Conservation (phyloP, 495 filamentous ascomycete species). For the Hypoxylon trugodes region DNA sequence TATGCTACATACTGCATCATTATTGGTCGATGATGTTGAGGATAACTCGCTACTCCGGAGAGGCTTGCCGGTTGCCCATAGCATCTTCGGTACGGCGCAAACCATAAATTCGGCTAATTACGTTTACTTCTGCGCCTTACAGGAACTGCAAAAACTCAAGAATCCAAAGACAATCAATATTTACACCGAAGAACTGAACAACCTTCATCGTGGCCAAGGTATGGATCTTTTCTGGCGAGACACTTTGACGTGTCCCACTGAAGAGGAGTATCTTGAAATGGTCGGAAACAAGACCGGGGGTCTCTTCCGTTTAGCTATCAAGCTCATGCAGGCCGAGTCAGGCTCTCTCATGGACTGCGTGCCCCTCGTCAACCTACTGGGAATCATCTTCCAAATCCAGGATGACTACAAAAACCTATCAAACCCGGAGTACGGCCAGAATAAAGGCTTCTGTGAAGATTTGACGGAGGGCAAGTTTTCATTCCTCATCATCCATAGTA, state of each 20-base stretch:
- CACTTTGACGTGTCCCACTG: conserved; percentile 88
- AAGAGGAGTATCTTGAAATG: conserved; percentile 99
- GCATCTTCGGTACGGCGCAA: conserved; percentile 93
- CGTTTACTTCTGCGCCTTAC: conserved; percentile 89
- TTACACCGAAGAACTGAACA: conserved; percentile 88
- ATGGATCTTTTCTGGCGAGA: conserved; percentile 99
- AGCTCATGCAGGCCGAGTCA: conserved; percentile 95
- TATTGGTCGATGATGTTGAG: conserved; percentile 93
- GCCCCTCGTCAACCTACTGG: conserved; percentile 86
- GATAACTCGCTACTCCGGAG: conserved; percentile 85
- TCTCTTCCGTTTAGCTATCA: conserved; percentile 91
- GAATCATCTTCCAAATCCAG: conserved; percentile 93
- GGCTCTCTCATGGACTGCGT: conserved; percentile 73
- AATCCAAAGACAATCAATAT: conserved; percentile 77
- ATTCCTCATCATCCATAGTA: conserved; percentile 95
- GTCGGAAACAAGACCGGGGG: conserved; percentile 98
- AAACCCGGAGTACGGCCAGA: conserved; percentile 74
- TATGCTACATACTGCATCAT: conserved; percentile 93
- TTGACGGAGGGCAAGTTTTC: conserved; percentile 98
- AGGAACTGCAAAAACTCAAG: conserved; percentile 78
- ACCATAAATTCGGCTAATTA: conserved; percentile 99
- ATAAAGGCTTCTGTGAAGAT: conserved; percentile 97
- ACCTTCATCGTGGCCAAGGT: conserved; percentile 94
- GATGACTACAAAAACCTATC: conserved; percentile 95
- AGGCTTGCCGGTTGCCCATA: conserved; percentile 90